A percentile compares a stretch with the other conserved stretches of the same genome.
Conservation (phyloP, 202 grass and related monocot species). For the Zoysia matrella region DNA sequence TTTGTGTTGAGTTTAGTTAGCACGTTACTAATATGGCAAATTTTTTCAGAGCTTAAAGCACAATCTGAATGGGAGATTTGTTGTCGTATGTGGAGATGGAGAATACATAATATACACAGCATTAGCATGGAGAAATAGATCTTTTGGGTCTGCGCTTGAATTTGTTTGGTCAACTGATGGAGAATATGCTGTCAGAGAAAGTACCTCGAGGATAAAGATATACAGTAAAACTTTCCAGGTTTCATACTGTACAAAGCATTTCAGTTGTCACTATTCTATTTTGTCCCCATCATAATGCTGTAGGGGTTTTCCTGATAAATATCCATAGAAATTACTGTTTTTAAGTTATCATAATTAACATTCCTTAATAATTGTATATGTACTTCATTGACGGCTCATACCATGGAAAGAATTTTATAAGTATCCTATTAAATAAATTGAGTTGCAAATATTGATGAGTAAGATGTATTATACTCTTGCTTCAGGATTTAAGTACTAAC, state of each 20-base stretch:
- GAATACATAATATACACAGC: slow-evolving; percentile 93
- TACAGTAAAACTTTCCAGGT: slow-evolving; percentile 94
- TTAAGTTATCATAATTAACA: too few species aligned
- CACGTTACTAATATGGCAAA: slow-evolving; percentile 2
- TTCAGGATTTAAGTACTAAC: too few species aligned
- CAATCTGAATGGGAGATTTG: slow-evolving; percentile 90
- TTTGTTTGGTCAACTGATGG: slow-evolving; percentile 86
- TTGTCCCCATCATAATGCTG: too few species aligned
- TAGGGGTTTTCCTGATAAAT: too few species aligned
- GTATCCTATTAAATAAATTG: too few species aligned
- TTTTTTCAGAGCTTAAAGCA: slow-evolving; percentile 77
- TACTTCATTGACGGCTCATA: too few species aligned
- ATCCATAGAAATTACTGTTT: too few species aligned
- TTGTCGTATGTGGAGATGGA: slow-evolving; percentile 95
- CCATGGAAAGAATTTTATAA: too few species aligned
- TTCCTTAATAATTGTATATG: too few species aligned
- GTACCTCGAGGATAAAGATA: slow-evolving; percentile 74
- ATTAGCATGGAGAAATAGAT: slow-evolving; percentile 91
- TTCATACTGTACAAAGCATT: not conserved
- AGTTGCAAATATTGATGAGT: too few species aligned
- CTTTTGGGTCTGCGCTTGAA: slow-evolving; percentile 89
- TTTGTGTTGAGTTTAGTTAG: slow-evolving; percentile 29
- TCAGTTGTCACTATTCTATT: too few species aligned
- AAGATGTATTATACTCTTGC: too few species aligned
- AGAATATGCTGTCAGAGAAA: slow-evolving; percentile 88